These are phyloP conservation scores for Triticum urartu DNA, from an alignment of 176 grass and related monocot species.

Conservation along the genomic window DNA sequence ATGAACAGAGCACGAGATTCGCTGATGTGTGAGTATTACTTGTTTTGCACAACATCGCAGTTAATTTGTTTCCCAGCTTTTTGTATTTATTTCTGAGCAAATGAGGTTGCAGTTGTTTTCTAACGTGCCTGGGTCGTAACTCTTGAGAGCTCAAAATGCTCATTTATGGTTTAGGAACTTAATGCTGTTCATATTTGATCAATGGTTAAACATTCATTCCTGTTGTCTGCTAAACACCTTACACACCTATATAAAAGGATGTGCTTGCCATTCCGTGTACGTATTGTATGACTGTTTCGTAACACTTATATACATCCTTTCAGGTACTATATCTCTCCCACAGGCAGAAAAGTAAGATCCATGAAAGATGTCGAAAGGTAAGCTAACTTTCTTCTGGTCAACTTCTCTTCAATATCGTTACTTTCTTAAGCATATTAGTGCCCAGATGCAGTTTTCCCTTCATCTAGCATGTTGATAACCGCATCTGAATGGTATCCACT, in stretches of 20 bases:
- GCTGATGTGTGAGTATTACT: slow-evolving; percentile 65
- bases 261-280: neutral
- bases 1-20: slow-evolving; percentile 56
- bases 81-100: neutral
- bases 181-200: neutral
- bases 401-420: neutral
- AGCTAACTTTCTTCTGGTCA: neutral
- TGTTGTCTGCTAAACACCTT: neutral
- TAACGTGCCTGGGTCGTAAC: neutral
- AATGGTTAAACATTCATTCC: neutral
- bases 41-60: neutral
- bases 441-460: neutral
- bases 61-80: slow-evolving; percentile 5
- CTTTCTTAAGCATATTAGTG: slow-evolving; percentile 5
- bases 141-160: slow-evolving; percentile 11
- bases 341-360: slow-evolving; percentile 43
- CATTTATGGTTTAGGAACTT: neutral
- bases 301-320: slow-evolving; percentile 20
- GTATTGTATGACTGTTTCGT: neutral
- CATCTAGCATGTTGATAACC: neutral
- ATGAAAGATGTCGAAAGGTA: slow-evolving; percentile 37
- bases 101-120: neutral
- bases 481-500: neutral
- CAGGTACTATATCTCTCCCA: slow-evolving; percentile 58
- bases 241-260: neutral